A percentile compares a stretch with the other conserved stretches of the same genome.
Conservation (phyloP, 2,329 filamentous ascomycete species). For the Exophiala calicioides region DNA sequence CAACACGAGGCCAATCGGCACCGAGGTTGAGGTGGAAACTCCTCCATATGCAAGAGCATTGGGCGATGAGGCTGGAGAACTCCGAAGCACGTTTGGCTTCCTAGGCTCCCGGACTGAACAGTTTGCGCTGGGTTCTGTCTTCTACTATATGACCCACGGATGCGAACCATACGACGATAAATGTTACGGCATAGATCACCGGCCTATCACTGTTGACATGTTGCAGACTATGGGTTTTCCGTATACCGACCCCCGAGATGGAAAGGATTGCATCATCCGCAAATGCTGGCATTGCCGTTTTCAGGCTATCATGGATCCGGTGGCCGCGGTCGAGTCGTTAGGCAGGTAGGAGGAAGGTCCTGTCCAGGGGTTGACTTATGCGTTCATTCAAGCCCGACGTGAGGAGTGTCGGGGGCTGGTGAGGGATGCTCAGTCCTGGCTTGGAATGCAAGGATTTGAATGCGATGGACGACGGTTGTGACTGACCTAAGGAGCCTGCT, state of each 20-base stretch:
- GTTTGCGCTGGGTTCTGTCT: conserved; percentile 14
- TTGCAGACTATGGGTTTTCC: conserved; percentile 10
- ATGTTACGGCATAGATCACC: conserved; percentile 6
- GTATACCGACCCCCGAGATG: background rate
- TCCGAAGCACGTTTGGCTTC: conserved; percentile 4
- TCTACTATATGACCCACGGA: conserved; percentile 7
- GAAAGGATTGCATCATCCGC: background rate
- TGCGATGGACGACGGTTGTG: too few relatives aligned
- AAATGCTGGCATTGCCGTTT: background rate
- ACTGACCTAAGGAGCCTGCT: too few relatives aligned
- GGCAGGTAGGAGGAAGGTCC: too few relatives aligned
- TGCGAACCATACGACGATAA: conserved; percentile 13
- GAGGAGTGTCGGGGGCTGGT: too few relatives aligned
- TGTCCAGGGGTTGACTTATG: too few relatives aligned
- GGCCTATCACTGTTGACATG: conserved; percentile 4
- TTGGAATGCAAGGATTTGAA: too few relatives aligned
- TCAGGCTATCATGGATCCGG: background rate
- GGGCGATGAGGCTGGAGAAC: conserved; percentile 9
- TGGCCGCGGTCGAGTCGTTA: too few relatives aligned
- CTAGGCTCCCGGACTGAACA: conserved; percentile 12
- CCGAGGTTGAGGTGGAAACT: conserved; percentile 3
- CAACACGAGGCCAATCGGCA: conserved; percentile 3
- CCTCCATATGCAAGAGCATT: conserved; percentile 4
- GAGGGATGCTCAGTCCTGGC: too few relatives aligned
- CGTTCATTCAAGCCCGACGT: too few relatives aligned